Percentiles rank a stretch among this genome's conserved stretches.
phyloP scores from a whole-genome alignment of 2,329 filamentous ascomycete species.

The Trichoderma endophyticum region DNA sequence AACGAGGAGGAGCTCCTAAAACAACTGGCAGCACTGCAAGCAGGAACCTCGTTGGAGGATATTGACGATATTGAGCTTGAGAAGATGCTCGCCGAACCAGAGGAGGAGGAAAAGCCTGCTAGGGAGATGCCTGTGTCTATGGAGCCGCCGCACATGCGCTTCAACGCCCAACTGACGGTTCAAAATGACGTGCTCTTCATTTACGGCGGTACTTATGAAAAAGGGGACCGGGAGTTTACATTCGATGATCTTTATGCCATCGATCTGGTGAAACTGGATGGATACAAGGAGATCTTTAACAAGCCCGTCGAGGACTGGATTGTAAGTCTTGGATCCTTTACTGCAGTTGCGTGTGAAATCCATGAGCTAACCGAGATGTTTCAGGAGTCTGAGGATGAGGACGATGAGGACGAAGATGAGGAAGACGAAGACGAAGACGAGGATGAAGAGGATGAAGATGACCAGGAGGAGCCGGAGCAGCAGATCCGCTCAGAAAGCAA shows the following conservation, averaged over 20 bases:
- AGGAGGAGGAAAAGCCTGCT: conserved; percentile 55
- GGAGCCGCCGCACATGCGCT: conserved; percentile 85
- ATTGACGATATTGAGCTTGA: conserved; percentile 49
- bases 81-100: conserved; percentile 49
- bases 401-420: conserved; percentile 53
- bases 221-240: conserved; percentile 90
- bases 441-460: conserved; percentile 52
- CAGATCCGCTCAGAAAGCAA: conserved; percentile 51
- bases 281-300: conserved; percentile 86
- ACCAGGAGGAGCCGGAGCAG: conserved; percentile 49
- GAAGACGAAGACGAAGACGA: conserved; percentile 61
- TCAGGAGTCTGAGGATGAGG: conserved; percentile 58
- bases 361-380: neutral
- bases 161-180: conserved; percentile 86
- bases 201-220: conserved; percentile 93
- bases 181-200: conserved; percentile 92
- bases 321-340: conserved; percentile 41
- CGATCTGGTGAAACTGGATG: conserved; percentile 91
- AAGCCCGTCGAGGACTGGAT: conserved; percentile 82
- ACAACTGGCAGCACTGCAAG: conserved; percentile 82
- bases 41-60: conserved; percentile 62
- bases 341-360: neutral
- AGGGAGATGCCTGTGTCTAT: conserved; percentile 65
- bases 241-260: conserved; percentile 94
- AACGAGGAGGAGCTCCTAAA: conserved; percentile 87